Percentiles rank a stretch among this genome's conserved stretches.
These are phyloP conservation scores for Coemansia sp. DNA, from an alignment of 192 early-diverging fungal species.

Conservation along the genomic window DNA sequence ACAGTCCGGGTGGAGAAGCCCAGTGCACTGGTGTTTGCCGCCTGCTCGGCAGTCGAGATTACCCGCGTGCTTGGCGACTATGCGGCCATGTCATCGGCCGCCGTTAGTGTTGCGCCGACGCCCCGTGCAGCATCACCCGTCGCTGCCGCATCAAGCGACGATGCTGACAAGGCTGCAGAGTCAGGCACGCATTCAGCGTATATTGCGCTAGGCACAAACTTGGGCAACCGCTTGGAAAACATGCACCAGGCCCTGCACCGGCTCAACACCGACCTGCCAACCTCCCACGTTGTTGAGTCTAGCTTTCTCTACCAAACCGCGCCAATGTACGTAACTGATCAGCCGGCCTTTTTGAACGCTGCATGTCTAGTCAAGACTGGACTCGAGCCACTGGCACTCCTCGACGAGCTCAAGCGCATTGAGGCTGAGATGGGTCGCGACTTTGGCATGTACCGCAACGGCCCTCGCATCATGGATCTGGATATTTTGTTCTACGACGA, in stretches of 20 bases:
- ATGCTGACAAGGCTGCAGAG: not conserved
- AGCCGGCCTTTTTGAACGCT: slow-evolving; percentile 89
- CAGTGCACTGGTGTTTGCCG: slow-evolving; percentile 89
- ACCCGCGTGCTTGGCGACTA: slow-evolving; percentile 68
- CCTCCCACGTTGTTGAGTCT: slow-evolving; percentile 73
- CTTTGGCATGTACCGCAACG: slow-evolving; percentile 69
- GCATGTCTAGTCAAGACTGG: slow-evolving; percentile 81
- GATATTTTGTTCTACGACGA: slow-evolving; percentile 95
- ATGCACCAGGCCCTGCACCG: slow-evolving; percentile 71
- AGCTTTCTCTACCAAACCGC: slow-evolving; percentile 96
- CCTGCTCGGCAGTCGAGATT: slow-evolving; percentile 87
- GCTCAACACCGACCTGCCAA: slow-evolving; percentile 32
- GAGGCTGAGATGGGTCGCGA: slow-evolving; percentile 82
- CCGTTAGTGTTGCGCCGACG: slow-evolving; percentile 13
- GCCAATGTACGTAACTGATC: slow-evolving; percentile 95
- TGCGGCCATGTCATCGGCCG: slow-evolving; percentile 15
- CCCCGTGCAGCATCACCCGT: slow-evolving; percentile 21
- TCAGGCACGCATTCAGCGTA: slow-evolving; percentile 57
- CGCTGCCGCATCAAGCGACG: not conserved
- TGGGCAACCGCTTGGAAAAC: slow-evolving; percentile 81
- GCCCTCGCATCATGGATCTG: slow-evolving; percentile 91
- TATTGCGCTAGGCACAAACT: slow-evolving; percentile 88
- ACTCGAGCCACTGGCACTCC: slow-evolving; percentile 71
- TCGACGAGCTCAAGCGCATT: slow-evolving; percentile 79
- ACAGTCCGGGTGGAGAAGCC: slow-evolving; percentile 93